Evolutionary conservation across 805 yeast genomes (phyloP).

Genomic region (Vanderwaltozyma yarrowii): DNA sequence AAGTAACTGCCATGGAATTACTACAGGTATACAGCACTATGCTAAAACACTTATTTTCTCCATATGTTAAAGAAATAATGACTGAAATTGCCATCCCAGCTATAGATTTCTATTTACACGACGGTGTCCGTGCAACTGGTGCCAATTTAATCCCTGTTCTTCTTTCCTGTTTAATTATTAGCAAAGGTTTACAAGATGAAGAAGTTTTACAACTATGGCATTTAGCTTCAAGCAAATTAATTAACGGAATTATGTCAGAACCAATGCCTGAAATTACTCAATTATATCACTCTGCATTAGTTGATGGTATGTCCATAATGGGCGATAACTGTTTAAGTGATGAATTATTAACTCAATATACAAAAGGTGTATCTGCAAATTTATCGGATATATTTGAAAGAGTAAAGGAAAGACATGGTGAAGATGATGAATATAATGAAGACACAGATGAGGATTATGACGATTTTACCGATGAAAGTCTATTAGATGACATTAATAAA

Average conservation of each 20-base stretch:
- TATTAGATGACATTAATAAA: constrained; percentile 76
- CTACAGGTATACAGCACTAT: constrained; percentile 76
- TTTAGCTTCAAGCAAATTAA: constrained; percentile 53
- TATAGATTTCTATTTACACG: constrained; percentile 82
- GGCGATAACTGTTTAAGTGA: constrained; percentile 53
- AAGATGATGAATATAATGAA: constrained; percentile 80
- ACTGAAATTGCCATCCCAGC: constrained; percentile 79
- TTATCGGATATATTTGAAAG: constrained; percentile 61
- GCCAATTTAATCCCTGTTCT: constrained; percentile 76
- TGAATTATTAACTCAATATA: constrained; percentile 45
- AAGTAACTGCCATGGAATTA: constrained; percentile 84
- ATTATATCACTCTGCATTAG: constrained; percentile 64
- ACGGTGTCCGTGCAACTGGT: constrained; percentile 88
- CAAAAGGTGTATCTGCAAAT: constrained; percentile 49
- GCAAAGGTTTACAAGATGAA: constrained; percentile 40
- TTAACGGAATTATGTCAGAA: constrained; percentile 59
- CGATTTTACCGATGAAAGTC: constrained; percentile 81
- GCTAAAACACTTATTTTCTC: constrained; percentile 71
- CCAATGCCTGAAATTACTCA: constrained; percentile 77
- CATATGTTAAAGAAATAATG: constrained; percentile 70
- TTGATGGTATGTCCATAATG: constrained; percentile 53
- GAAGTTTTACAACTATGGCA: constrained; percentile 65
- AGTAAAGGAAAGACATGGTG: constrained; percentile 59
- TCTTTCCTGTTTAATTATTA: constrained; percentile 47
- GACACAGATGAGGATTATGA: constrained; percentile 77